phyloP scores from a whole-genome alignment of 176 grass and related monocot species.

The Bothriochloa decipiens region DNA sequence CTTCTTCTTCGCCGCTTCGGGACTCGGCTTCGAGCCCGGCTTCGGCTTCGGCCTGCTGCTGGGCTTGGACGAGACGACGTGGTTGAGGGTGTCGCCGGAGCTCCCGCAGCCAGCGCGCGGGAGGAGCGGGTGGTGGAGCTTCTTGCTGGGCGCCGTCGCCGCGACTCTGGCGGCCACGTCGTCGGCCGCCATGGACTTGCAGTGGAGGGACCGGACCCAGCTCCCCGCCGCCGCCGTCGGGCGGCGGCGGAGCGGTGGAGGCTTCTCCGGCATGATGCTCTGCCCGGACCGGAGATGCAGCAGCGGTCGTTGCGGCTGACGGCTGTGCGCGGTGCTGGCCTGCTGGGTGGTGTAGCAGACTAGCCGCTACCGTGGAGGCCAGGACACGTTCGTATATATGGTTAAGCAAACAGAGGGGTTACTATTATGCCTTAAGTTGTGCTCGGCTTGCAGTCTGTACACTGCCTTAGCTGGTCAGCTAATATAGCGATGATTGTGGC shows the following conservation, averaged over 20 bases:
- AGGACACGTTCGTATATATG: slow-evolving; percentile 18
- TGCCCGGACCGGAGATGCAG: not conserved
- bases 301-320: not conserved
- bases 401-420: slow-evolving; percentile 4
- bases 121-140: slow-evolving; percentile 45
- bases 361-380: not conserved
- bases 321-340: not conserved
- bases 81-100: slow-evolving; percentile 52
- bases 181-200: slow-evolving; percentile 73
- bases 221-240: slow-evolving; percentile 53
- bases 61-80: slow-evolving; percentile 38
- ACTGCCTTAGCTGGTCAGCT: slow-evolving; percentile 19
- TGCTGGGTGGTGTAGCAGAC: not conserved
- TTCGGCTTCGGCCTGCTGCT: slow-evolving; percentile 24
- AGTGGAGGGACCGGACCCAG: slow-evolving; percentile 85
- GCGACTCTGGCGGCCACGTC: slow-evolving; percentile 60
- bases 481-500: slow-evolving; percentile 2
- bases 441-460: slow-evolving; percentile 17
- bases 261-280: slow-evolving; percentile 44
- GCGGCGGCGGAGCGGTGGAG: slow-evolving; percentile 36
- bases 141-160: slow-evolving; percentile 44
- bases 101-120: slow-evolving; percentile 59
- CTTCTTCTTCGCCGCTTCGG: slow-evolving; percentile 33
- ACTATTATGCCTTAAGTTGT: not conserved
- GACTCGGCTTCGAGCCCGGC: slow-evolving; percentile 23